Percentiles rank a stretch among this genome's conserved stretches.
Conservation (phyloP, 805 yeast species). For the Hanseniaspora mollemarum region DNA sequence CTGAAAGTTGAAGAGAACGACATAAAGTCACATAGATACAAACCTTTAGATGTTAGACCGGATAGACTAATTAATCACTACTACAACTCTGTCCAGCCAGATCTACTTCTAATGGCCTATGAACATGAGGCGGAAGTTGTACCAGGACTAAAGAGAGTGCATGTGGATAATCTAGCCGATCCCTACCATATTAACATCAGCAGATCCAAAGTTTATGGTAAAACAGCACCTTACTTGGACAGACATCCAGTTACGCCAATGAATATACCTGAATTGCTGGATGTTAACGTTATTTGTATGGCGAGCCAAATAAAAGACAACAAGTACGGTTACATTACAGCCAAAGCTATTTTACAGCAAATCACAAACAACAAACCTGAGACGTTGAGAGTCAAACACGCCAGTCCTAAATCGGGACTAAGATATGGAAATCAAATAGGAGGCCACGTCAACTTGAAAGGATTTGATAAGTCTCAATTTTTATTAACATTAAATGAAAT, state of each 20-base stretch:
- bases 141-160: conserved; percentile 51
- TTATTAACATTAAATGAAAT: conserved; percentile 76
- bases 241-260: conserved; percentile 52
- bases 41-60: conserved; percentile 61
- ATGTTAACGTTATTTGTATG: conserved; percentile 65
- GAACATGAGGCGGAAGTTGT: conserved; percentile 47
- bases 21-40: conserved; percentile 65
- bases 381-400: conserved; percentile 60
- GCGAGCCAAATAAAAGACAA: conserved; percentile 61
- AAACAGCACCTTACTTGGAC: conserved; percentile 61
- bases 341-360: conserved; percentile 74
- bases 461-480: conserved; percentile 77
- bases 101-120: conserved; percentile 66
- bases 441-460: conserved; percentile 65
- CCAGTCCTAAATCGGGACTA: conserved; percentile 75
- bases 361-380: conserved; percentile 84
- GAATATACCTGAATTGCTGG: conserved; percentile 60
- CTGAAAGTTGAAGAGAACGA: conserved; percentile 58
- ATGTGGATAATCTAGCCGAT: conserved; percentile 77
- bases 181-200: conserved; percentile 85
- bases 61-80: conserved; percentile 75
- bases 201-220: conserved; percentile 62
- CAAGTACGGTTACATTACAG: conserved; percentile 61
- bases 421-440: conserved; percentile 88
- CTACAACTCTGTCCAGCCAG: conserved; percentile 59